Evolutionary conservation across 192 early-diverging fungal genomes (phyloP), one percentile per base, ranked within the genome.

Genomic region (Coemansia erecta): DNA sequence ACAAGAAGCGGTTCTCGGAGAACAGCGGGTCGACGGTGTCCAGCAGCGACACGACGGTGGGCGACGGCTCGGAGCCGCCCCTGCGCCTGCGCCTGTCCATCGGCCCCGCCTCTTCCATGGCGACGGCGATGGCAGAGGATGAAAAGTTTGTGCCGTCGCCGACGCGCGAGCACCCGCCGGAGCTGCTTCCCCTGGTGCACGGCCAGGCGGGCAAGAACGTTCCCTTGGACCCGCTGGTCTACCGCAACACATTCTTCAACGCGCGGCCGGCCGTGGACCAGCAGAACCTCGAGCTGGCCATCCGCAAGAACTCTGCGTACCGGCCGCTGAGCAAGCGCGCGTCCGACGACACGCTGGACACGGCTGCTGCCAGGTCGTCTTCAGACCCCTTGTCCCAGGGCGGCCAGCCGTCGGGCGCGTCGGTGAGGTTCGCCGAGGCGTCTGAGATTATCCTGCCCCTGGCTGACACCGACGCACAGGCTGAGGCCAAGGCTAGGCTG

Each of bases 21-120:
- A 72, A 78, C 70, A 78, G 76, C 66, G 76, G 76, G n/a, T 64
- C 62, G 10, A 78, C 75, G 0, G 58, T 64, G 21, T 58, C 58
- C 24, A 60, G 68, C 58, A 58, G 62, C 56, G 72, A 75, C 48
- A 74, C 61, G 23, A 74, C 61, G 23, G 40, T 52, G 43, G 52
- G 23, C 61, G 52, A 53, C 35, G 37, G 44, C n/a, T n/a, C 42
- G 7, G 44, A 61, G 39, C 37, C 51, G 39, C 37, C 51, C 45
- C 23, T 40, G 64, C 47, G 35, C 46, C 59, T 53, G 13, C 65
- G 65, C 33, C 53, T 68, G 17, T 68, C 65, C 12, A 49, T 68
- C 24, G 54, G 51, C 11, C 60, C 23, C 37, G 58, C 22, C 31
- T 46, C 58, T 5, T 58, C 65, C 19, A 55, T 48, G 24, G 65